Evolutionary conservation across 1,284 basidiomycete genomes (phyloP), one percentile per base, ranked within the genome.

Genomic region (Austroboletus rostrupii): DNA sequence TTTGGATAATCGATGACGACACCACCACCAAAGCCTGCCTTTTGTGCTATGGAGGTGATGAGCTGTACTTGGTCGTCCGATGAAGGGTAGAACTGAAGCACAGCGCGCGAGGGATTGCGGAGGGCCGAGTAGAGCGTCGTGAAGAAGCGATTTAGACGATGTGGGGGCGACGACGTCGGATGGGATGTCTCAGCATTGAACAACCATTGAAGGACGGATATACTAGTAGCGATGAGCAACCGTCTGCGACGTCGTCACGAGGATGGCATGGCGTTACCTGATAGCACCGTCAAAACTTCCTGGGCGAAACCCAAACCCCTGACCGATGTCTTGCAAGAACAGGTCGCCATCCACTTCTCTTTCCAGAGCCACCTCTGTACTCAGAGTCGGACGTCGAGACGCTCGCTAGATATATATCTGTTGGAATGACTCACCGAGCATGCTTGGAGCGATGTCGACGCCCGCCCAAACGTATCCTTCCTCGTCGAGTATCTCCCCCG

Each of bases 141-240:
- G 76, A 99, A 99, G 76, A 99, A 99, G 33, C 90, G 84, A 23
- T 81, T 82, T 31, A 99, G 80, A 39, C 97, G 90, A 61, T 93
- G 89, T 0, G 94, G 90, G 0, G 97, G 97, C 2, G 94, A 96
- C 50, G 88, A 90, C 19, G 87, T 89, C 32, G 93, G 90, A 55
- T 92, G 85, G 3, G 90, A 87, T 26, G 92, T 89, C 69, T 99
- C 97, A 36, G 97, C 96, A 68, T 99, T 99, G 54, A 98, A 81
- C 1, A 99, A 79, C 97, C 97, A 99, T 73, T 99, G 97, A 3
- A 99, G 78, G 21, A 98, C 97, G 19, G 97, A 99, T 65, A 99
- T 92, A 64, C 94, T 97, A 16, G 60, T 14, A 45, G 21, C 17
- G 31, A 43, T 44, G 36, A 19, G 39, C 8, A 10, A 43, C 28